Percentiles rank a stretch among this genome's conserved stretches.
phyloP scores from a whole-genome alignment of 805 yeast species.

The Schizosaccharomyces japonicus region DNA sequence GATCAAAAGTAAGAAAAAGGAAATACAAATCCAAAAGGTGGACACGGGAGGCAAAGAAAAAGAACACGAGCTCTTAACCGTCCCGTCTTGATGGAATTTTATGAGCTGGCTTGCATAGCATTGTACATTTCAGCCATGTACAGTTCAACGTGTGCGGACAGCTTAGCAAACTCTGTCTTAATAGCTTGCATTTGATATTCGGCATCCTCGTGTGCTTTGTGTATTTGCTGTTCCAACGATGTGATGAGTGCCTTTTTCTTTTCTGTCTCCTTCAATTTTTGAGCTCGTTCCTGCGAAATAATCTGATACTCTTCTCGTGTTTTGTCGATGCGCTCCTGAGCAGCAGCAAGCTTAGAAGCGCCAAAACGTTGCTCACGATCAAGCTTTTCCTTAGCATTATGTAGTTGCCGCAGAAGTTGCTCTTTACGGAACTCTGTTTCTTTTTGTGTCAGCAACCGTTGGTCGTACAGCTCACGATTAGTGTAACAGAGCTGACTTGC shows the following conservation, averaged over 20 bases:
- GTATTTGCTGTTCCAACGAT: slow-evolving; percentile 21
- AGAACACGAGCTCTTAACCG: too few relatives aligned
- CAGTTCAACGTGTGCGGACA: slow-evolving; percentile 1
- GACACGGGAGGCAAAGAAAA: too few relatives aligned
- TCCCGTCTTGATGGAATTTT: too few relatives aligned
- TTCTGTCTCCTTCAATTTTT: slow-evolving; percentile 26
- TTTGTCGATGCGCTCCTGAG: slow-evolving; percentile 21
- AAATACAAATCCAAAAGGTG: too few relatives aligned
- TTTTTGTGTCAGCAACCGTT: slow-evolving; percentile 18
- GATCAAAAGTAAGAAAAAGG: too few relatives aligned
- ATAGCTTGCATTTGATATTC: background rate
- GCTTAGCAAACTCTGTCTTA: background rate
- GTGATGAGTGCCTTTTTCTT: slow-evolving; percentile 26
- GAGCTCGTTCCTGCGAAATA: slow-evolving; percentile 25
- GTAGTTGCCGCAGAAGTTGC: slow-evolving; percentile 28
- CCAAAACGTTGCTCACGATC: slow-evolving; percentile 23
- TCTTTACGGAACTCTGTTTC: slow-evolving; percentile 20
- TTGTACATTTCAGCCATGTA: slow-evolving; percentile 2
- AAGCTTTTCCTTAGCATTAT: slow-evolving; percentile 26
- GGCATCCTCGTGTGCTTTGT: background rate
- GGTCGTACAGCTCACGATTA: slow-evolving; percentile 22
- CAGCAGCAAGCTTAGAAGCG: slow-evolving; percentile 22
- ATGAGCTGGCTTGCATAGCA: too few relatives aligned
- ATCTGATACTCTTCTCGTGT: slow-evolving; percentile 26
- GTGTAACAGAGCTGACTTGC: slow-evolving; percentile 19